Evolutionary conservation across 2,329 filamentous ascomycete species (phyloP).

Genomic region (Cladosporium halotolerans): DNA sequence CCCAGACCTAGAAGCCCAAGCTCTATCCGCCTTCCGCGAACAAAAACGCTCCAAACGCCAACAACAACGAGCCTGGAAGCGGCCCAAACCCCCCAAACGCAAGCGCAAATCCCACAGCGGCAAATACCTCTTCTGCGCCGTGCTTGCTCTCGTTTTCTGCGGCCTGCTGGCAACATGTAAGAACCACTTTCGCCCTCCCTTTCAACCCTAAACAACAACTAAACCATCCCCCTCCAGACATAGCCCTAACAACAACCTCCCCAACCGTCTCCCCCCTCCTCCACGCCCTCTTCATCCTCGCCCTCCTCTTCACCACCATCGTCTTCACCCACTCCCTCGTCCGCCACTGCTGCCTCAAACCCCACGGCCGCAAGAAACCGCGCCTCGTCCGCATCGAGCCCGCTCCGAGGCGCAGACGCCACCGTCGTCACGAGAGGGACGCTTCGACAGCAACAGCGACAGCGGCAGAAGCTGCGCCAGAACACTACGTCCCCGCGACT

Average conservation of each 20-base stretch:
- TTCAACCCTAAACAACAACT: too few species aligned
- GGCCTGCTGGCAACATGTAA: conserved; percentile 30
- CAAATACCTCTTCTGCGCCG: conserved; percentile 17
- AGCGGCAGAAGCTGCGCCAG: conserved; percentile 37
- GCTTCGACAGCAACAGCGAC: background rate
- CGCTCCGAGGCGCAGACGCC: background rate
- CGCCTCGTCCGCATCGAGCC: conserved; percentile 3
- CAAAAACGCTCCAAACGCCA: conserved; percentile 19
- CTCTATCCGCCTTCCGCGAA: conserved; percentile 22
- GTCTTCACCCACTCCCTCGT: conserved; percentile 77
- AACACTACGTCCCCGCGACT: conserved; percentile 62
- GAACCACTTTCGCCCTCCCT: background rate
- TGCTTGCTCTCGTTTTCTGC: conserved; percentile 23
- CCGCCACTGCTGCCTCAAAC: conserved; percentile 48
- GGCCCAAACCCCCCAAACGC: conserved; percentile 11
- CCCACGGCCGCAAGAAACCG: background rate
- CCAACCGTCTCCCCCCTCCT: conserved; percentile 62
- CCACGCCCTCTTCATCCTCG: conserved; percentile 71
- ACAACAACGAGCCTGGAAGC: conserved; percentile 21
- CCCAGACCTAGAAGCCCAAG: conserved; percentile 26
- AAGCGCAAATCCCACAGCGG: background rate
- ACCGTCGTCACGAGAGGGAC: conserved; percentile 29
- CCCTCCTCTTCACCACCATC: conserved; percentile 66
- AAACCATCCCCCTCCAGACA: conserved; percentile 47
- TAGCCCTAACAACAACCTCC: conserved; percentile 63